These are phyloP conservation scores for Didymella pomorum DNA, from an alignment of 2,329 filamentous ascomycete genomes.

Conservation along the genomic window DNA sequence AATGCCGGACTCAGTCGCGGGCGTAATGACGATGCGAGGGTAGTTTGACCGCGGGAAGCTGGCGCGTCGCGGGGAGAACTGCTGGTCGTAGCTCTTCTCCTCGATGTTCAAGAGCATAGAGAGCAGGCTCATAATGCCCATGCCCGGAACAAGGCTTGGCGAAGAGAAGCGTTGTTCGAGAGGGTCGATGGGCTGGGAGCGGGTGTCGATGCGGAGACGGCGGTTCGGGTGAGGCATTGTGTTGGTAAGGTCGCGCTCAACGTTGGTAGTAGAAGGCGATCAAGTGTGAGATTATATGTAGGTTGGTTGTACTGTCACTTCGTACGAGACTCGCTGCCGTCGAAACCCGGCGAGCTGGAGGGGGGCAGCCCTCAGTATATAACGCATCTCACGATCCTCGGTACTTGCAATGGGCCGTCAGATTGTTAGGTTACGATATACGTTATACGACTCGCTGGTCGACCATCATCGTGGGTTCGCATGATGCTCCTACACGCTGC, in stretches of 20 bases:
- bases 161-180: constrained; percentile 24
- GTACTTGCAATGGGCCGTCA: constrained; percentile 15
- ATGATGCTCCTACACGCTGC: constrained; percentile 18
- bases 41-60: constrained; percentile 21
- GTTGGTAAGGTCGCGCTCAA: background rate
- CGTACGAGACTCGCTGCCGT: constrained; percentile 10
- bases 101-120: constrained; percentile 22
- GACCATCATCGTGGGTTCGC: constrained; percentile 16
- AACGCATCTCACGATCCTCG: constrained; percentile 16
- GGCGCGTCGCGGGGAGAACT: constrained; percentile 17
- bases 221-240: constrained; percentile 17
- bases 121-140: constrained; percentile 22
- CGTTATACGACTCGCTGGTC: constrained; percentile 17
- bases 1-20: constrained; percentile 12
- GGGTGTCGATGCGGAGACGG: constrained; percentile 18
- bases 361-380: constrained; percentile 14
- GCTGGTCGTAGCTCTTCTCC: constrained; percentile 22
- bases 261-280: background rate
- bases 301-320: background rate
- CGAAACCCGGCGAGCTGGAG: constrained; percentile 6
- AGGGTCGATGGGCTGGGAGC: constrained; percentile 7
- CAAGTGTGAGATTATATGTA: constrained; percentile 2
- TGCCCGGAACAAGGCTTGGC: constrained; percentile 18
- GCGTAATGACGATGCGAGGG: constrained; percentile 16
- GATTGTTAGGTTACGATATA: constrained; percentile 5